These are phyloP conservation scores for Tulasnella sp. DNA, from an alignment of 768 basidiomycete species.

Conservation along the genomic window DNA sequence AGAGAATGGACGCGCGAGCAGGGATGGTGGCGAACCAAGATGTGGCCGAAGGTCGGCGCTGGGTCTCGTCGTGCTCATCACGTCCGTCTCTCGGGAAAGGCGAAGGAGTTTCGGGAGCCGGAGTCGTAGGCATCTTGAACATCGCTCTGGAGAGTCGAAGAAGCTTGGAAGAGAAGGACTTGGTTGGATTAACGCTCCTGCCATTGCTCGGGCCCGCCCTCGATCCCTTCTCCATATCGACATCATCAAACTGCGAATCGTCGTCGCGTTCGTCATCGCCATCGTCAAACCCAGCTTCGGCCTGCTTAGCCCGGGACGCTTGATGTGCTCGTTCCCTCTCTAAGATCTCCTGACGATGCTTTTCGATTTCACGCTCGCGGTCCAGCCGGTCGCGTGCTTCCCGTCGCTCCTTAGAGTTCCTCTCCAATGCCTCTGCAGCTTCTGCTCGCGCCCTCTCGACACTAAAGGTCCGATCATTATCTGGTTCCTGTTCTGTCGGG, in stretches of 20 bases:
- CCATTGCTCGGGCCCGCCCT: background rate
- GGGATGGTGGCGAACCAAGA: background rate
- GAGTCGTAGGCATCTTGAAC: constrained; percentile 3
- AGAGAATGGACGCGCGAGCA: constrained; percentile 4
- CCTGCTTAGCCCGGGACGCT: background rate
- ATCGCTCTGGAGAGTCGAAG: constrained; percentile 3
- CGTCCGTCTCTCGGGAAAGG: constrained; percentile 11
- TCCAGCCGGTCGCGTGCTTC: constrained; percentile 6
- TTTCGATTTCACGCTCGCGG: constrained; percentile 10
- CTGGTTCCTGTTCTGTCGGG: background rate
- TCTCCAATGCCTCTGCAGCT: constrained; percentile 9
- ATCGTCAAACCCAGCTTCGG: background rate
- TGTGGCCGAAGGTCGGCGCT: too few species aligned
- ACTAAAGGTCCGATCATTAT: background rate
- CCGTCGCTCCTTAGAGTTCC: constrained; percentile 4
- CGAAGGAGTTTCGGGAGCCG: background rate
- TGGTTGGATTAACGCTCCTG: background rate
- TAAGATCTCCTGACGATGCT: background rate
- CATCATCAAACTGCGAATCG: background rate
- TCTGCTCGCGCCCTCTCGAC: constrained; percentile 13
- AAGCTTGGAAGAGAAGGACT: constrained; percentile 1
- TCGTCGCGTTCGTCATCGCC: background rate
- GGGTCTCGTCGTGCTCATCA: too few species aligned
- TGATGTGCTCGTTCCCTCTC: constrained; percentile 5
- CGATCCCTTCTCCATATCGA: background rate